Base-by-base conservation (phyloP, 805 yeast species). In the Debaryomyces maramus region DNA sequence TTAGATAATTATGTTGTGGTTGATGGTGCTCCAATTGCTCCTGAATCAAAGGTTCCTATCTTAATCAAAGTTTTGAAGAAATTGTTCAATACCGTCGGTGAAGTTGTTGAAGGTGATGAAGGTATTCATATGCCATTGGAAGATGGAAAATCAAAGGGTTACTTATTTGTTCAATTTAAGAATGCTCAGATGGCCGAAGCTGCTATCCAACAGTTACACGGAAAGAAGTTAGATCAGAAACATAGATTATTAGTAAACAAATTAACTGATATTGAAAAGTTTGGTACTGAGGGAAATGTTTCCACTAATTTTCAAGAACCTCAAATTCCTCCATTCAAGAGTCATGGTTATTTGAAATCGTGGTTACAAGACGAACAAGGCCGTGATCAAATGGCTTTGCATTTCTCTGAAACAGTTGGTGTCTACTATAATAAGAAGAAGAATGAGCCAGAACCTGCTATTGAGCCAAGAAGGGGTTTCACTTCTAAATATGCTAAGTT, bases 1-100 rank as follows among this genome's bases (percentile, higher is more conserved):
- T 73, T 86, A 41, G 96, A 87, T 56, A 78, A 78, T 55, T 89
- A 80, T 58, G 80, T 91, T 42, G 86, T 91, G 21, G 85, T 88
- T 37, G 97, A 89, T 61, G 99, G 99, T 34, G 90, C 96, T 8
- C 99, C 99, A 51, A 73, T 88, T 46, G 96, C 96, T 18, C 96
- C 97, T 43, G 95, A 84, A 60, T 63, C 88, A 38, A 93, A 93
- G 67, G 86, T 82, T 37, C 86, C 88, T 40, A 80, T 86, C 43
- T 77, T 93, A 59, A 77, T 82, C 51, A 90, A 88, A 63, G 97
- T 95, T 32, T 76, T 93, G 57, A 78, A 76, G 52, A 91, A 90
- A 70, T 75, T 88, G 39, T 83, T 93, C 58, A 69, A 80, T 34
- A 77, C 79, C 48, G 89, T 80, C 33, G 98, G 97, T 38, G 81